Base-by-base conservation (phyloP, 306 rosid genomes). In the Acmispon strigosus region DNA sequence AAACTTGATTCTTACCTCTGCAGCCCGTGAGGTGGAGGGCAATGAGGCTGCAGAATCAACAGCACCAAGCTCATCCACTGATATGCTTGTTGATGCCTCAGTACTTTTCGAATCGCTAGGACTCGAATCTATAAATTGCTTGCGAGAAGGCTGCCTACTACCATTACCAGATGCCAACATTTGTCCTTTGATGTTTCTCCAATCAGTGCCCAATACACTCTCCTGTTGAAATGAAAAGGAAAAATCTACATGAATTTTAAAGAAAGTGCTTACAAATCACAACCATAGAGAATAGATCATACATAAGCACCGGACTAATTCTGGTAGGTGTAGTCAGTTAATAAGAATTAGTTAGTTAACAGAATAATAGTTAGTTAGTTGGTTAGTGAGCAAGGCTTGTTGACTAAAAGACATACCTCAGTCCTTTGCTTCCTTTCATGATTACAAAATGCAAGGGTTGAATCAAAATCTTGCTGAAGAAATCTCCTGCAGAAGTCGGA, bases 381-480 rank as follows among this genome's bases (percentile, higher is more conserved):
- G 8, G 7, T 32, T 5, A 32, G 37, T 32, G 37, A 32, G 37
- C 1, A 32, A 5, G 37, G 8, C 37, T 4, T 32, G 37, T 32
- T 5, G 36, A 48, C 50, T 61, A 47, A 17, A 29, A 72, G 62
- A 62, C 63, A 47, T 78, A 88, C 99, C 97, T 95, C 99, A 6
- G 84, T 87, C 80, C 96, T 89, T 71, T 89, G 97, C 78, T 95
- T 91, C 77, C 99, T 84, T 78, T 95, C 99, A 73, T 91, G 88
- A 78, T 91, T 91, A 77, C 84, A 79, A 70, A 68, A 91, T 73
- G 99, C 99, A 32, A 95, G 92, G 67, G 86, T 95, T 50, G 96
- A 76, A 82, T 95, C 96, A 86, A 95, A 95, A 87, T 95, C 96
- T 76, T 91, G 97, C 82, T 89, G 99, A 72, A 89, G 95, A 81